These are phyloP conservation scores for Trichomonas gallinae DNA, from an alignment of 208 protist species.

Conservation along the genomic window DNA sequence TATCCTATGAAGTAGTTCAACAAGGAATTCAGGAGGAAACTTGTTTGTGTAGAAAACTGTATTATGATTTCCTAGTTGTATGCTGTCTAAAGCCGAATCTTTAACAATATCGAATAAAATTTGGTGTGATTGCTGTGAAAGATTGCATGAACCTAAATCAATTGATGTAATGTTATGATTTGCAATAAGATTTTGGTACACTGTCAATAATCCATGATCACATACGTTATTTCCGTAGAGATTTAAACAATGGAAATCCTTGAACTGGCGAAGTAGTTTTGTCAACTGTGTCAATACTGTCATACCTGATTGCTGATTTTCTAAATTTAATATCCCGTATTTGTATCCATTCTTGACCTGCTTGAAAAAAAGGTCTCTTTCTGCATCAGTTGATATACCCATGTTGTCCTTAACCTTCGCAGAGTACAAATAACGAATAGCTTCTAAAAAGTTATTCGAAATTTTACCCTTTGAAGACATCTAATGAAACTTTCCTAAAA, in stretches of 20 bases:
- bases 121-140: neutral
- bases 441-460: neutral
- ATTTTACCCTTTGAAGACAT: neutral
- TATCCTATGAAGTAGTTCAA: neutral
- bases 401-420: neutral
- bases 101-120: neutral
- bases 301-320: neutral
- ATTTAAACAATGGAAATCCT: neutral
- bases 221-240: slow-evolving; percentile 12
- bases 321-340: neutral
- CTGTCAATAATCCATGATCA: neutral
- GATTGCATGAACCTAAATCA: neutral
- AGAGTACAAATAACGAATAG: neutral
- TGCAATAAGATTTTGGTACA: neutral
- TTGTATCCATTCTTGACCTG: neutral
- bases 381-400: neutral
- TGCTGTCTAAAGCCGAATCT: neutral
- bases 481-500: too few species aligned
- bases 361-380: neutral
- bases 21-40: neutral
- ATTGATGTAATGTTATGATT: neutral
- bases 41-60: neutral
- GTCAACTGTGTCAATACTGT: neutral
- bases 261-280: neutral
- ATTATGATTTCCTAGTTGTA: neutral